Evolutionary conservation across 306 rosid species (phyloP), one percentile per base, ranked within the genome.

Genomic region (Begonia masoniana): DNA sequence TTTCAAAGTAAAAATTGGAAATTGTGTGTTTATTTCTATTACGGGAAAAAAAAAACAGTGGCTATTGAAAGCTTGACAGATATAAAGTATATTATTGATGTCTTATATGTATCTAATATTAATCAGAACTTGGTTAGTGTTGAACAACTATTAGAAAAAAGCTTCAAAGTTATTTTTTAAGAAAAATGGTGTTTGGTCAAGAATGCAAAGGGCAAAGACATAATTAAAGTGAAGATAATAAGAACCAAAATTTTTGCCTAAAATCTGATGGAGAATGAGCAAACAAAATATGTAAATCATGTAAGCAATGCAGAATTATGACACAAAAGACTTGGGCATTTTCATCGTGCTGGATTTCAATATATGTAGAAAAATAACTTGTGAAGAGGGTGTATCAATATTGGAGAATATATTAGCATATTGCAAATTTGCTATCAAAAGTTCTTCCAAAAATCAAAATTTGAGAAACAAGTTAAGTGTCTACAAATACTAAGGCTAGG

Each of bases 271-370:
- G 55, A 59, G 47, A 55, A 48, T 5, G 21, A 47, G 63, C 14
- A 59, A 15, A 5, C 15, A 13, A 47, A 26, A 23, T 26, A 47
- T 31, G 10, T 43, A 47, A 59, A 24, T 13, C 19, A 10, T 10
- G 50, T 1, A 61, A 42, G 12, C 13, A 7, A 58, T 26, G 9
- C 54, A 12, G 2, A n/a, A 10, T n/a, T 58, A 6, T 58, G 54
- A 46, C 54, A 58, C 23, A 47, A 19, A 15, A 58, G 41, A 54
- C 45, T 58, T 2, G 54, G 62, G 2, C 54, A 58, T 47, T 48
- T 48, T 14, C 54, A 58, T 14, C 62, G 46, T 58, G 54, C 1
- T 24, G 54, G n/a, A 7, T 13, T 58, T 12, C 54, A 12, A 13
- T 24, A 58, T 26, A 58, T 58, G 54, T 1, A 58, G 9, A 58